These are phyloP conservation scores for Hanseniaspora guilliermondii DNA, from an alignment of 805 yeast genomes.

Conservation along the genomic window DNA sequence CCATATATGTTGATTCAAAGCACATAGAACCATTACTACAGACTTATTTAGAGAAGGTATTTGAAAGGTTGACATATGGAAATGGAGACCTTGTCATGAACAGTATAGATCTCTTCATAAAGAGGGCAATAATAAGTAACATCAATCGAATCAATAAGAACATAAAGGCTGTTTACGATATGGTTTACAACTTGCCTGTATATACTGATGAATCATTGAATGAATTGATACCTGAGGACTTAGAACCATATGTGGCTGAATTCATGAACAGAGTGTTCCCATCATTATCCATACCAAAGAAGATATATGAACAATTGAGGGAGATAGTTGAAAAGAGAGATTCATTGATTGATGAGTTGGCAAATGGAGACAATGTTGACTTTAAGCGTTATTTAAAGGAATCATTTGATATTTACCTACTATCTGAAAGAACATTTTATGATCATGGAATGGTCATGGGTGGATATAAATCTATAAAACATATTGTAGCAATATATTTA, in stretches of 20 bases:
- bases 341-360: background rate
- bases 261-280: slow-evolving; percentile 11
- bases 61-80: slow-evolving; percentile 62
- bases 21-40: slow-evolving; percentile 50
- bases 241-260: background rate
- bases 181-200: slow-evolving; percentile 9
- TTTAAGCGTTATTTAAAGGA: slow-evolving; percentile 43
- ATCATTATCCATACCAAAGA: slow-evolving; percentile 12
- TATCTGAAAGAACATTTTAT: slow-evolving; percentile 63
- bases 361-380: background rate
- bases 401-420: slow-evolving; percentile 35
- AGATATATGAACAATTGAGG: background rate
- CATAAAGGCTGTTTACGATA: slow-evolving; percentile 12
- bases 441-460: slow-evolving; percentile 93
- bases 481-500: slow-evolving; percentile 82
- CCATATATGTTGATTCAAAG: slow-evolving; percentile 25
- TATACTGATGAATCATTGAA: slow-evolving; percentile 11
- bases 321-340: slow-evolving; percentile 2
- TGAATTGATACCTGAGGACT: slow-evolving; percentile 6
- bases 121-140: slow-evolving; percentile 3
- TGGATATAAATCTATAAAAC: slow-evolving; percentile 89
- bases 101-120: background rate
- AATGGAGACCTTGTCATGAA: slow-evolving; percentile 29
- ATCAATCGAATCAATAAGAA: slow-evolving; percentile 10
- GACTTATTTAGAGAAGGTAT: slow-evolving; percentile 60